A percentile compares a stretch with the other conserved stretches of the same genome.
Evolutionary conservation across 768 basidiomycete species (phyloP).

Genomic region (Podaxis carcinomalis): DNA sequence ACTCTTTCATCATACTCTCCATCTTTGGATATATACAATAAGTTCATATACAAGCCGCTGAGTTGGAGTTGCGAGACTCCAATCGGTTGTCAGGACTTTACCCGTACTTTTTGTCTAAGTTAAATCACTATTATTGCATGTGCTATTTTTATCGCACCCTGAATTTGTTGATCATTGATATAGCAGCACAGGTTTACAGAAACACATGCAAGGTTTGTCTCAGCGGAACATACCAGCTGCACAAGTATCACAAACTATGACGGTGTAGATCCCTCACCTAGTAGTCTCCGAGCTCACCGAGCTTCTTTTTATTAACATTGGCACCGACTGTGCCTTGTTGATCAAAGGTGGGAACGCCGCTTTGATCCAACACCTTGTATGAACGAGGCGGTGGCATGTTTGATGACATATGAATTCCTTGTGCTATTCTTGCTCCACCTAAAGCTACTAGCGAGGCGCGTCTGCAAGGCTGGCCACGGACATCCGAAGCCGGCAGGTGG

Average conservation of each 20-base stretch:
- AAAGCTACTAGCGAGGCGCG: not conserved
- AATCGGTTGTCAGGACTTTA: not conserved
- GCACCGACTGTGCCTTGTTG: not conserved
- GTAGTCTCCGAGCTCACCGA: not conserved
- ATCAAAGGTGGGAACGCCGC: not conserved
- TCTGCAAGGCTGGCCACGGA: not conserved
- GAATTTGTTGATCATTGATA: not conserved
- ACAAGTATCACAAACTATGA: not conserved
- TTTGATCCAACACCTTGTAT: not conserved
- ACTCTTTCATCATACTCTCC: not conserved
- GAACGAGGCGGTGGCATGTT: not conserved
- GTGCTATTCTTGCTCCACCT: not conserved
- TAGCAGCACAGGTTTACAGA: not conserved
- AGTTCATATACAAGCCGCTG: not conserved
- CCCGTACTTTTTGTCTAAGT: not conserved
- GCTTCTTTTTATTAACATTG: not conserved
- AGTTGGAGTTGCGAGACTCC: not conserved
- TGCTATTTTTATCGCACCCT: not conserved
- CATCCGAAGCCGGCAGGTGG: not conserved
- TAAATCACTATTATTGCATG: not conserved
- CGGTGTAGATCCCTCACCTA: not conserved
- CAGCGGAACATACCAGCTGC: not conserved
- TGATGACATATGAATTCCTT: constrained; percentile 1
- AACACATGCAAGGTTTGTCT: not conserved
- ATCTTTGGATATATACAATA: not conserved